Evolutionary conservation across 2,329 filamentous ascomycete genomes (phyloP).

Genomic region (Pochonia chlamydosporia): DNA sequence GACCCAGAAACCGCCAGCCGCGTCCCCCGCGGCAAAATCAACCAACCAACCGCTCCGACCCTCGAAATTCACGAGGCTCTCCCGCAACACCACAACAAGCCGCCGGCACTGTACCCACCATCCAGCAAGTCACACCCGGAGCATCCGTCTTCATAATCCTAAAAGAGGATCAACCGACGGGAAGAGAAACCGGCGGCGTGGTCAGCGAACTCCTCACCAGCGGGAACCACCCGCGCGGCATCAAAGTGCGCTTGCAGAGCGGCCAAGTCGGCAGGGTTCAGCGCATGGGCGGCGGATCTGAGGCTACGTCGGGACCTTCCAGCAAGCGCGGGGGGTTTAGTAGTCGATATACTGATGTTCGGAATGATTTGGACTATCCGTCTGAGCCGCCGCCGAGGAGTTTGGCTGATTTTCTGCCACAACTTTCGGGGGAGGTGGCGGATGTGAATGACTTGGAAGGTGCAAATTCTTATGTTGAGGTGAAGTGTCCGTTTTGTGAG

Average conservation of each 20-base stretch:
- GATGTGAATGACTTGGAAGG: slow-evolving; percentile 3
- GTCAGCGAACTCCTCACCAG: slow-evolving; percentile 65
- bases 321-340: slow-evolving; percentile 18
- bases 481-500: slow-evolving; percentile 59
- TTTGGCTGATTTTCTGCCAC: slow-evolving; percentile 43
- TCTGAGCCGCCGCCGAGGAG: slow-evolving; percentile 33
- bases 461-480: slow-evolving; percentile 3
- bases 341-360: slow-evolving; percentile 27
- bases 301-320: slow-evolving; percentile 2
- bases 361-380: slow-evolving; percentile 29
- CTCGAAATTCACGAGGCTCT: slow-evolving; percentile 13
- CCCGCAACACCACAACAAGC: slow-evolving; percentile 28
- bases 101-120: slow-evolving; percentile 37
- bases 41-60: slow-evolving; percentile 1
- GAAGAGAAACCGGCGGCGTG: slow-evolving; percentile 60
- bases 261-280: slow-evolving; percentile 72
- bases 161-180: slow-evolving; percentile 71
- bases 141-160: slow-evolving; percentile 66
- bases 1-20: slow-evolving; percentile 26
- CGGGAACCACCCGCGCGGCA: slow-evolving; percentile 70
- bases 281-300: slow-evolving; percentile 36
- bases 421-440: slow-evolving; percentile 17
- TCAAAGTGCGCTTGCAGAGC: slow-evolving; percentile 69
- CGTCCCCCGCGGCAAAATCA: slow-evolving; percentile 11
- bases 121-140: slow-evolving; percentile 52